Evolutionary conservation across 73 alveolate genomes (phyloP), one percentile per base, ranked within the genome.

Genomic region (Durusdinium trenchii): DNA sequence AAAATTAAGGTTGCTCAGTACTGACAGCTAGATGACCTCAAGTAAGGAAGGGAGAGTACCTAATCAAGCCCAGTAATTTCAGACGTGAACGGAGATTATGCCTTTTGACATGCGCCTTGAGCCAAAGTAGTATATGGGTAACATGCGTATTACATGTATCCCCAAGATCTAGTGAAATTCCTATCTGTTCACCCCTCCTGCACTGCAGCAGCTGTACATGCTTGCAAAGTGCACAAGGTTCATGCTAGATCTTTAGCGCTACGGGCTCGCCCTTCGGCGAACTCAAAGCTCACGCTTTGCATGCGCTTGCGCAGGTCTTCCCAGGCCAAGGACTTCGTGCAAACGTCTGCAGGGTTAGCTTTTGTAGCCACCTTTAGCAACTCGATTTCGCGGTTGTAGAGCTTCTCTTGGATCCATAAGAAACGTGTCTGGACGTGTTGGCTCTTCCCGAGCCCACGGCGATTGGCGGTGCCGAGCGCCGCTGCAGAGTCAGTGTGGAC

Each of bases 351-450:
- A 43, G 16, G 47, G 62, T 86, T 86, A 46, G 16, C 36, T 46
- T 26, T 0, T 6, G 93, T 83, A 26, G 46, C 6, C 3, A 83
- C 93, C 9, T n/a, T 48, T n/a, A 50, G 75, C 3, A 83, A 75
- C 51, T 30, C 28, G 14, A 86, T 12, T 0, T 62, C 83, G 35
- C 57, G 18, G 3, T 82, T 35, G 32, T n/a, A 47, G 42, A 86
- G 47, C 64, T 57, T 52, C 35, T 86, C 95, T 60, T 52, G 95
- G 2, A 54, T 45, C 95, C 95, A 86, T 23, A 86, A 46, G 47
- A 20, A 86, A 2, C 95, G 64, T 18, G 95, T 86, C 46, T 52
- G 57, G 6, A 86, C 71, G 43, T 86, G 95, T 57, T 82, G 52
- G 30, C 45, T 52, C 46, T 20, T 6, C 20, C 95, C 95, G 3